These are phyloP conservation scores for Colletotrichum sp. DNA, from an alignment of 2,329 filamentous ascomycete genomes.

Conservation along the genomic window DNA sequence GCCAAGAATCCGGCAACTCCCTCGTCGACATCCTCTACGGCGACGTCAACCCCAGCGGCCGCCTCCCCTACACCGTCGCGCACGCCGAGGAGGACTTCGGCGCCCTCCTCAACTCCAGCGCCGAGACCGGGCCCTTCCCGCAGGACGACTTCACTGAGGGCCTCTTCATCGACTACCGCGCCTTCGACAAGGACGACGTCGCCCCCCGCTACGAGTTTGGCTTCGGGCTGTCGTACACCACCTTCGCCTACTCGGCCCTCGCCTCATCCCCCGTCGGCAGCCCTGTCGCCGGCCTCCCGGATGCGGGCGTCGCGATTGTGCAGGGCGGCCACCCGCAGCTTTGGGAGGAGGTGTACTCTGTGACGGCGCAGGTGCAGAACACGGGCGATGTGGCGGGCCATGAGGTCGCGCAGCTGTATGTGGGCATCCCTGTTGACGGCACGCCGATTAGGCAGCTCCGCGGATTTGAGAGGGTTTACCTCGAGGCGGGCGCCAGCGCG, in stretches of 20 bases:
- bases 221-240: slow-evolving; percentile 77
- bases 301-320: slow-evolving; percentile 39
- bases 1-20: slow-evolving; percentile 58
- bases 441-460: slow-evolving; percentile 43
- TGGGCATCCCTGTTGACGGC: slow-evolving; percentile 30
- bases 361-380: slow-evolving; percentile 69
- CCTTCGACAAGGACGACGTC: slow-evolving; percentile 77
- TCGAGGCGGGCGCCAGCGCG: slow-evolving; percentile 39
- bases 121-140: slow-evolving; percentile 43
- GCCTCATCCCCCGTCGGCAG: slow-evolving; percentile 61
- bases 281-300: slow-evolving; percentile 46
- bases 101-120: slow-evolving; percentile 62
- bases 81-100: slow-evolving; percentile 75
- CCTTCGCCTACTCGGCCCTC: slow-evolving; percentile 61
- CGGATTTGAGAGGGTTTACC: slow-evolving; percentile 53
- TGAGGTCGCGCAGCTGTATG: slow-evolving; percentile 69
- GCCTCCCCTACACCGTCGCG: slow-evolving; percentile 76
- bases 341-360: slow-evolving; percentile 49
- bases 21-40: slow-evolving; percentile 55
- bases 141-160: slow-evolving; percentile 82
- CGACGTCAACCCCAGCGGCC: slow-evolving; percentile 60
- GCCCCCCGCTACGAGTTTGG: slow-evolving; percentile 79
- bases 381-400: slow-evolving; percentile 66
- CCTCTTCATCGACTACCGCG: slow-evolving; percentile 80
- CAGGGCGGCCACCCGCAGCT: slow-evolving; percentile 52